These are phyloP conservation scores for Nicotiana tabacum DNA, from an alignment of 257 asterid species.

Conservation along the genomic window DNA sequence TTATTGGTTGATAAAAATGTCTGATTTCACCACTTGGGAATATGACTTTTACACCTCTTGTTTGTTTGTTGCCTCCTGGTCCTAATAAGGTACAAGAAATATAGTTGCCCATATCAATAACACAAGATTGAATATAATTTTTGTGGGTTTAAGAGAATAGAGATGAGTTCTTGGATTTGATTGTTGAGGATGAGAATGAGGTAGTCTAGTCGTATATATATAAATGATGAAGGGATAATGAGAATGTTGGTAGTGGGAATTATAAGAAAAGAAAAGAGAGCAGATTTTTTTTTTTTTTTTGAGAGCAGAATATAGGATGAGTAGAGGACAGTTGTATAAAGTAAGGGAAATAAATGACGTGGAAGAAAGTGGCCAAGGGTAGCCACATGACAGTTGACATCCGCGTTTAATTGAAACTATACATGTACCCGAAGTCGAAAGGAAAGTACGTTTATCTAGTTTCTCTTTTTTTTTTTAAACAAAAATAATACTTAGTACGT, in stretches of 20 bases:
- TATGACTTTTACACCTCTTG: conserved; percentile 42
- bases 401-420: not conserved
- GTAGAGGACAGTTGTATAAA: not conserved
- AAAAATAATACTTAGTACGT: not conserved
- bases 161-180: not conserved
- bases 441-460: conserved; percentile 24
- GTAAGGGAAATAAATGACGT: not conserved
- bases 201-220: not conserved
- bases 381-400: conserved; percentile 4
- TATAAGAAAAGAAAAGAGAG: not conserved
- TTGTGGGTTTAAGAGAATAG: not conserved
- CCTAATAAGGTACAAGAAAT: conserved; percentile 42
- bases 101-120: conserved; percentile 49
- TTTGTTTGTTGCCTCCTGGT: conserved; percentile 25
- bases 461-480: not conserved
- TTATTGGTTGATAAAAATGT: conserved; percentile 32
- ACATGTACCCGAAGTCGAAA: conserved; percentile 18
- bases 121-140: not conserved
- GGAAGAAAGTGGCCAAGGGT: not conserved
- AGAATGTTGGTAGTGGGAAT: not conserved
- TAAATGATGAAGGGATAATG: too few relatives aligned
- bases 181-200: not conserved
- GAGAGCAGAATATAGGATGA: not conserved
- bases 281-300: too few relatives aligned
- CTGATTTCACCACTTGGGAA: conserved; percentile 48